Conservation (phyloP, 208 protist species). For the Acanthamoeba rhysodes region DNA sequence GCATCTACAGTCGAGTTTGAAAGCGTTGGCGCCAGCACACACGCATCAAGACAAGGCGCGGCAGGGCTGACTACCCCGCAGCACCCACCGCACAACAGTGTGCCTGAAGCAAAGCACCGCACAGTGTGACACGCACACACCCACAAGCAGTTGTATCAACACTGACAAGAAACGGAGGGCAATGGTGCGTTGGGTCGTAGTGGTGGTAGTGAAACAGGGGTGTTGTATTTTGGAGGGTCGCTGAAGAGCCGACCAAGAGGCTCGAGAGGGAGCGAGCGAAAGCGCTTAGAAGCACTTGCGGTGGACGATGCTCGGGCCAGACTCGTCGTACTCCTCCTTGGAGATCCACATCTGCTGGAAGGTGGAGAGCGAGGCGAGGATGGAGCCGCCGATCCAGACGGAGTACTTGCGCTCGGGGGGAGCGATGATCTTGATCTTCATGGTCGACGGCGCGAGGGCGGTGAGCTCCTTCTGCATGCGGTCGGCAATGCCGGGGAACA, state of each 20-base stretch:
- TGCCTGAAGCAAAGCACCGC: too few species aligned
- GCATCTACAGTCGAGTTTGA: too few species aligned
- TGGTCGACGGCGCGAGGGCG: constrained; percentile 95
- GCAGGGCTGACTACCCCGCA: too few species aligned
- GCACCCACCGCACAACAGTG: too few species aligned
- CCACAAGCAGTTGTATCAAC: too few species aligned
- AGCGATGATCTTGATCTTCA: constrained; percentile 92
- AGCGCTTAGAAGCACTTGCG: constrained; percentile 96
- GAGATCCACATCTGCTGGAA: constrained; percentile 97
- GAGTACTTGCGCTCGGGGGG: constrained; percentile 88
- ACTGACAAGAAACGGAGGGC: neutral
- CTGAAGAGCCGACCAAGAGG: neutral
- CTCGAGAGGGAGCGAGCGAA: neutral
- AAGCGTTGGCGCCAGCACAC: too few species aligned
- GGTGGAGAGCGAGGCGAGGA: constrained; percentile 87
- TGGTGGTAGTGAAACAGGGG: neutral
- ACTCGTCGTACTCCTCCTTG: constrained; percentile 99
- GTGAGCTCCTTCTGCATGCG: constrained; percentile 97
- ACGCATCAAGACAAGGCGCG: too few species aligned
- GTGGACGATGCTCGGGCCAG: constrained; percentile 97
- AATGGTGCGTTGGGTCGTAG: neutral
- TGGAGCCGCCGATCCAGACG: constrained; percentile 92
- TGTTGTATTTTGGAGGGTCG: neutral
- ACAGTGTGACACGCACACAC: too few species aligned
- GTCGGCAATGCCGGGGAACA: constrained; percentile 96